A percentile compares a stretch with the other conserved stretches of the same genome.
Conservation (phyloP, 495 filamentous ascomycete species). For the Filosporella fistucella region DNA sequence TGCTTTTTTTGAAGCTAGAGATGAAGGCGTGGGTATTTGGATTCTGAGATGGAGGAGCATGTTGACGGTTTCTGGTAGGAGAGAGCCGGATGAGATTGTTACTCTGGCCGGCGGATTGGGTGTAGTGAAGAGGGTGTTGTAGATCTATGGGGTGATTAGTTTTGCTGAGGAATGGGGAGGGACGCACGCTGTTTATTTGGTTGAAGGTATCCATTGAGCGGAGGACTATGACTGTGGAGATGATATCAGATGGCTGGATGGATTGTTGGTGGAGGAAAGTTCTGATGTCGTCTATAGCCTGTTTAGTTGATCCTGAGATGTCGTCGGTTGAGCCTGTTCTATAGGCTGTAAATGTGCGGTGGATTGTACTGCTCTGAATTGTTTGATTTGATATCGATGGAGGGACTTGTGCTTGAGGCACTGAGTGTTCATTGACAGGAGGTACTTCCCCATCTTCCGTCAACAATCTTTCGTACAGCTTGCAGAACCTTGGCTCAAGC, state of each 20-base stretch:
- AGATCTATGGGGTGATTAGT: conserved; percentile 35
- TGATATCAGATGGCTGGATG: conserved; percentile 50
- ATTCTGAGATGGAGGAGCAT: conserved; percentile 46
- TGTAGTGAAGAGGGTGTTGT: conserved; percentile 60
- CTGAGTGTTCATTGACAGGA: not conserved
- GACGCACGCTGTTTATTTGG: conserved; percentile 51
- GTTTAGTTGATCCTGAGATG: conserved; percentile 31
- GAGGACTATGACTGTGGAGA: conserved; percentile 72
- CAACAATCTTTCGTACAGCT: conserved; percentile 1
- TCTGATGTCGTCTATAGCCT: conserved; percentile 28
- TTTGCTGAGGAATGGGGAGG: not conserved
- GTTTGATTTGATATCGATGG: not conserved
- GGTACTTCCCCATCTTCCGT: not conserved
- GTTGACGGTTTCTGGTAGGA: conserved; percentile 43
- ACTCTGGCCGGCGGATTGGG: conserved; percentile 84
- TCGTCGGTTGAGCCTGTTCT: not conserved
- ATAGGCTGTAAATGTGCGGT: conserved; percentile 11
- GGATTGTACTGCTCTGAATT: not conserved
- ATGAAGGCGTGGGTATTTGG: conserved; percentile 6
- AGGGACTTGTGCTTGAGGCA: not conserved
- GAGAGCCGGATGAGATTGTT: conserved; percentile 69
- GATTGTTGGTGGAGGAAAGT: conserved; percentile 21
- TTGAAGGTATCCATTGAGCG: conserved; percentile 76
- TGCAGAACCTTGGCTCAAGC: conserved; percentile 16
- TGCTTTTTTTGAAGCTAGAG: conserved; percentile 29